Evolutionary conservation across 805 yeast species (phyloP), one percentile per base, ranked within the genome.

Genomic region (Candida ascalaphidarum): DNA sequence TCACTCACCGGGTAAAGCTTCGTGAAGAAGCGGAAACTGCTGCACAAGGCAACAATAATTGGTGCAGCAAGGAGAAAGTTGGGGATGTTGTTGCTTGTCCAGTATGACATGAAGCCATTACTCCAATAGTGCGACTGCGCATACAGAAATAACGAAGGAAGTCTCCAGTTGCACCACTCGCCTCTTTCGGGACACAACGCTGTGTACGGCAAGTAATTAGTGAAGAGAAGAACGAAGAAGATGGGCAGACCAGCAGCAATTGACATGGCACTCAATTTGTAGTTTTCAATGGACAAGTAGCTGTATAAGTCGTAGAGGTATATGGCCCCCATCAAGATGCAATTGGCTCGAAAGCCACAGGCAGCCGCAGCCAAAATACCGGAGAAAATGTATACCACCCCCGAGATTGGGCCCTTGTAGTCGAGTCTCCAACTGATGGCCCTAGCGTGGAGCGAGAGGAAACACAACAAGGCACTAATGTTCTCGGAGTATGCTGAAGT

Each of bases 91-190:
- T 74, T 75, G 0, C 64, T 33, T 0, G 92, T 80, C 89, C 96
- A 92, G 54, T 92, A 92, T 22, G 55, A 61, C 31, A 92, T 51
- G 29, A 88, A 73, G 0, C 98, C 97, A 24, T 64, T 68, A 40
- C 76, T 71, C 98, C 98, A 92, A 50, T 89, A 86, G 37, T 74
- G 65, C 2, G 55, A 33, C 52, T 92, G 98, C 5, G 94, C 81
- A 49, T 66, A 83, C 3, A 71, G 50, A 41, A 77, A 77, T 10
- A 89, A 59, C 14, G 79, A 68, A 5, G 82, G 84, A 0, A 81
- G 28, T 3, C 37, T 33, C 4, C 57, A 38, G 10, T 56, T 35
- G 49, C 98, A 89, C 96, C 96, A 89, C 6, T 8, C n/a, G n/a
- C n/a, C n/a, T n/a, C n/a, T n/a, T 14, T 23, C 28, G 21, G 11